These are phyloP conservation scores for Haplosporangium gracile DNA, from an alignment of 192 early-diverging fungal genomes.

Conservation along the genomic window DNA sequence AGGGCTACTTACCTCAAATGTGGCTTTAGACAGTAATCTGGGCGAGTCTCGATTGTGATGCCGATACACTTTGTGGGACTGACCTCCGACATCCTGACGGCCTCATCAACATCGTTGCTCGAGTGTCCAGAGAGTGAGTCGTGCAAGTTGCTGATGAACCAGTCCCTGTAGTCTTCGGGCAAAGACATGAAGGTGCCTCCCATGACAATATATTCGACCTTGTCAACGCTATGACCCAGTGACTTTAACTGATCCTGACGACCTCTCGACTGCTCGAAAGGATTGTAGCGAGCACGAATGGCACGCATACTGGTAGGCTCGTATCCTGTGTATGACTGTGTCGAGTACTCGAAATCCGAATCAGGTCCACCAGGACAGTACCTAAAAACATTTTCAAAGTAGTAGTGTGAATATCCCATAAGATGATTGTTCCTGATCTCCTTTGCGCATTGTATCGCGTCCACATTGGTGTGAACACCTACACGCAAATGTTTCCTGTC, in stretches of 20 bases:
- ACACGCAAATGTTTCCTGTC: conserved; percentile 99
- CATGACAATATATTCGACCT: conserved; percentile 99
- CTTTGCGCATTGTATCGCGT: background rate
- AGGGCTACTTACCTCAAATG: conserved; percentile 72
- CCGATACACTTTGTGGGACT: conserved; percentile 97
- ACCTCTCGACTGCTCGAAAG: conserved; percentile 94
- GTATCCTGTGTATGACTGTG: conserved; percentile 99
- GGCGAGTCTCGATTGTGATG: conserved; percentile 99
- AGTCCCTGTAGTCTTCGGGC: conserved; percentile 94
- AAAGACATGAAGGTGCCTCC: conserved; percentile 99
- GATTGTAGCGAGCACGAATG: conserved; percentile 97
- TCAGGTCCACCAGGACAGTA: conserved; percentile 99
- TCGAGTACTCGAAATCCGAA: conserved; percentile 99
- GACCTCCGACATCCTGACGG: conserved; percentile 98
- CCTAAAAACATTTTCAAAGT: conserved; percentile 33
- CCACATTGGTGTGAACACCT: conserved; percentile 40
- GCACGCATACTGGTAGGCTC: conserved; percentile 99
- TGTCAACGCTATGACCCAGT: conserved; percentile 97
- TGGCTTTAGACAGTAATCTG: conserved; percentile 98
- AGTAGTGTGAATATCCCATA: background rate
- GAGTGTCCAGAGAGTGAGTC: conserved; percentile 95
- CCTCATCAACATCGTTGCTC: conserved; percentile 94
- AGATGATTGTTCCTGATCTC: background rate
- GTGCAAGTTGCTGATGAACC: conserved; percentile 98
- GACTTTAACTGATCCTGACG: conserved; percentile 94